phyloP scores from a whole-genome alignment of 345 rosid genomes.

The Luvunga scandens region DNA sequence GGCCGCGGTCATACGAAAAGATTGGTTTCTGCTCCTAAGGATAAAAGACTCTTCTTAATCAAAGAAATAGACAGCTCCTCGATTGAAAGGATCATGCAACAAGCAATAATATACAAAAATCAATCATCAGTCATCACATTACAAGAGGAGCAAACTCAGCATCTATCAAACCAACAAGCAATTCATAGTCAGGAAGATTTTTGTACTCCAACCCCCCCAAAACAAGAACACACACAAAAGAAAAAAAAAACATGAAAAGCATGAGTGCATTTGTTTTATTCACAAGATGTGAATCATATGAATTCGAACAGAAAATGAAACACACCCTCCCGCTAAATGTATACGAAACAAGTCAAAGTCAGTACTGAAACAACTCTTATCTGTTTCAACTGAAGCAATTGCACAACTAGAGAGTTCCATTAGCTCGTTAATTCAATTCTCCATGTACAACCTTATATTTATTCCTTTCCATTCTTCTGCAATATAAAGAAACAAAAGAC shows the following conservation, averaged over 20 bases:
- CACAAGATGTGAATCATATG: conserved; percentile 8
- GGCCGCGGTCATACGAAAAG: background rate
- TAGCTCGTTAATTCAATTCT: conserved; percentile 13
- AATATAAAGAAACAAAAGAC: background rate
- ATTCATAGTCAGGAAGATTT: background rate
- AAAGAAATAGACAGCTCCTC: too few species aligned
- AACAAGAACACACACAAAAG: too few species aligned
- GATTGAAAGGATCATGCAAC: background rate
- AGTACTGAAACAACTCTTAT: conserved; percentile 8
- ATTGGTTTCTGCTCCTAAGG: background rate
- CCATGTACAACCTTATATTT: conserved; percentile 24
- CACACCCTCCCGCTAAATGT: conserved; percentile 12
- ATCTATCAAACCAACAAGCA: background rate
- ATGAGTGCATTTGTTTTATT: conserved; percentile 18
- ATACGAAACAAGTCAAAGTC: conserved; percentile 22
- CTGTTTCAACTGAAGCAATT: conserved; percentile 12
- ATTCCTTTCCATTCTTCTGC: conserved; percentile 15
- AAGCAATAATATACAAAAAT: background rate
- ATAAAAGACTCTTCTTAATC: background rate
- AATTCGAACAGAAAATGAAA: conserved; percentile 1
- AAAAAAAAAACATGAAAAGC: background rate
- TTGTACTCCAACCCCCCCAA: background rate
- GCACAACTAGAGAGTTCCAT: background rate
- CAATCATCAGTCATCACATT: background rate
- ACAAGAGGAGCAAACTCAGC: background rate